Percentiles rank a stretch among this genome's conserved stretches.
phyloP scores from a whole-genome alignment of 352 stramenopile genomes.

The Phytophthora melonis region DNA sequence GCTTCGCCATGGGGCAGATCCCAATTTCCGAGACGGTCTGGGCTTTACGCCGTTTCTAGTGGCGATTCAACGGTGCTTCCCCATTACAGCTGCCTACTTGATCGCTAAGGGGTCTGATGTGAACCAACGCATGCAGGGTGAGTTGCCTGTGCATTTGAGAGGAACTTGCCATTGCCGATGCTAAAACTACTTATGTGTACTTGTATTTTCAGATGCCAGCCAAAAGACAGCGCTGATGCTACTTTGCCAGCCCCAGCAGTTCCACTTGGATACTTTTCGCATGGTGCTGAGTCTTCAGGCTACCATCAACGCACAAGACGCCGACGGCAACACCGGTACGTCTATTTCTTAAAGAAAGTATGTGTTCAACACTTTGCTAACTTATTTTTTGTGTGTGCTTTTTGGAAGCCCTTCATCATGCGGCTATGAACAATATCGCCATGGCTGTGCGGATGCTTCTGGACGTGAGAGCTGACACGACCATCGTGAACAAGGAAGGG shows the following conservation, averaged over 20 bases:
- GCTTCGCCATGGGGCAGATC: slow-evolving; percentile 65
- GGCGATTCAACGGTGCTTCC: slow-evolving; percentile 76
- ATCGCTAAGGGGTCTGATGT: slow-evolving; percentile 79
- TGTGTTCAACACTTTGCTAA: not conserved
- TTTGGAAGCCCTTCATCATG: slow-evolving; percentile 81
- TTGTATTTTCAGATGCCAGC: slow-evolving; percentile 21
- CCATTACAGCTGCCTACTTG: slow-evolving; percentile 80
- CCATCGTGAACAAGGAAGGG: slow-evolving; percentile 50
- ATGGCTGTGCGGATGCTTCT: slow-evolving; percentile 78
- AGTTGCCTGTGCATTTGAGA: not conserved
- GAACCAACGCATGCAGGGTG: slow-evolving; percentile 64
- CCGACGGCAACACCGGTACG: slow-evolving; percentile 80
- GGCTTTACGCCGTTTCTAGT: slow-evolving; percentile 75
- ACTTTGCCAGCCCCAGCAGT: slow-evolving; percentile 71
- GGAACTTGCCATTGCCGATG: not conserved
- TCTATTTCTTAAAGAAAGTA: no score
- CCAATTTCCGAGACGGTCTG: slow-evolving; percentile 54
- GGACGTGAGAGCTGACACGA: slow-evolving; percentile 60
- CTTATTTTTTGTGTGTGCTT: no score
- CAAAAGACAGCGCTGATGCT: slow-evolving; percentile 77
- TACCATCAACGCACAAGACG: slow-evolving; percentile 60
- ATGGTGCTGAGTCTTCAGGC: slow-evolving; percentile 83
- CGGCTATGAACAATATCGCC: slow-evolving; percentile 65
- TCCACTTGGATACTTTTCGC: slow-evolving; percentile 84
- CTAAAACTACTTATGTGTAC: slow-evolving; percentile 5